Base-by-base conservation (phyloP, 768 basidiomycete species). In the Trametes cinnabarina region DNA sequence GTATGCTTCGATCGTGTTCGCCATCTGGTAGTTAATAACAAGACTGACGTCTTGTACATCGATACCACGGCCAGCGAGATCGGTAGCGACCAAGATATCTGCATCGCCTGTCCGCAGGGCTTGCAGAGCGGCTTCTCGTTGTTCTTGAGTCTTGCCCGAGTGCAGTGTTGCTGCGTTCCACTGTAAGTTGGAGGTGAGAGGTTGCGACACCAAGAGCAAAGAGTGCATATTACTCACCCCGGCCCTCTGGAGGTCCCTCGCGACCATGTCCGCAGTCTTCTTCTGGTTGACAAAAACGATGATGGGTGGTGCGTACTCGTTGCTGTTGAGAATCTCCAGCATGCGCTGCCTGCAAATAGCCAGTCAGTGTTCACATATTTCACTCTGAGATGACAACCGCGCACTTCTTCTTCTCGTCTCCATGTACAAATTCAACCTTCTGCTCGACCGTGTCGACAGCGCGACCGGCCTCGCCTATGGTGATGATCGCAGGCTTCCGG, bases 281-380 rank as follows among this genome's bases (percentile, higher is more conserved):
- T 99, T 99, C 74, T 98, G 95, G 72, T 98, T 98, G 78, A 98
- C 95, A 74, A 98, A 99, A 19, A 94, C 91, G 62, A 99, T 99
- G 65, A 99, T 98, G 4, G 97, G 97, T 17, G 97, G 84, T 34
- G 85, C 73, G 71, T 85, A 93, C 60, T 82, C 79, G 40, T 86
- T 88, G 61, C 86, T 88, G 77, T 95, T 93, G 73, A 99, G 86
- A 62, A 98, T 92, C 69, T 98, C 96, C 68, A 97, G 75, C 69
- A 98, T 71, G 46, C 85, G 82, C 61, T 88, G 84, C 73, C 94
- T 97, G 67, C 17, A 62, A 46, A 47, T 9, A 19, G 20, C 7
- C 52, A 57, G 43, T 64, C 32, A 66, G 65, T 48, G 12, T n/a
- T 32, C 30, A 32, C 30, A 65, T 20, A 15, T 39, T n/a, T 15